Conservation (phyloP, 108 stramenopile genomes). For the Nitzschia putrida region DNA sequence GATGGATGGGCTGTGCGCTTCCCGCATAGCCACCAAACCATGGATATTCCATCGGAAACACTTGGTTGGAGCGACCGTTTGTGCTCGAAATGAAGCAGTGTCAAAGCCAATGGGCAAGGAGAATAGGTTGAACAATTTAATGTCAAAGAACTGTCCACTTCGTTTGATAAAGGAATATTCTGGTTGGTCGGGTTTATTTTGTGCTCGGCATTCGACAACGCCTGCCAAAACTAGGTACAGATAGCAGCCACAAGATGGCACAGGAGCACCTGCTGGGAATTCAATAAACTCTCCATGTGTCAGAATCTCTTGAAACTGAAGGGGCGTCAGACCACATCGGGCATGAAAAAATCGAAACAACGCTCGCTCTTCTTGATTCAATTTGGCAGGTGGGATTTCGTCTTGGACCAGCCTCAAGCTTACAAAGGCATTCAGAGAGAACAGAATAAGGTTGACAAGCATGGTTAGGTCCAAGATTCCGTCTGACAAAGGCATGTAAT, state of each 20-base stretch:
- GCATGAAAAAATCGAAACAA: conserved; percentile 30
- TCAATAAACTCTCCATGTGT: conserved; percentile 20
- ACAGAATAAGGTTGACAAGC: conserved; percentile 22
- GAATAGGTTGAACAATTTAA: conserved; percentile 29
- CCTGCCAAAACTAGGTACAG: conserved; percentile 31
- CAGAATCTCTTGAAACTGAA: conserved; percentile 21
- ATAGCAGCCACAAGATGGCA: conserved; percentile 9
- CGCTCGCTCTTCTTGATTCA: conserved; percentile 22
- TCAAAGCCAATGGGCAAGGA: conserved; percentile 32
- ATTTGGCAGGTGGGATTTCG: neutral
- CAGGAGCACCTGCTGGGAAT: conserved; percentile 3
- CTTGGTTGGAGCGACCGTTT: conserved; percentile 10
- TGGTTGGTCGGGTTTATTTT: neutral
- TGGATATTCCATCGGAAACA: conserved; percentile 28
- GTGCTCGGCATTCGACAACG: conserved; percentile 10
- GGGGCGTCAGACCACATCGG: conserved; percentile 20
- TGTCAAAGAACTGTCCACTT: conserved; percentile 35
- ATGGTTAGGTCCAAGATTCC: conserved; percentile 23
- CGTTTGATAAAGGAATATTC: conserved; percentile 22
- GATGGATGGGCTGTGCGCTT: conserved; percentile 23
- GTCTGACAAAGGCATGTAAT: conserved; percentile 18
- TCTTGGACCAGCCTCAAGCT: conserved; percentile 12
- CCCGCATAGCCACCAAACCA: conserved; percentile 29
- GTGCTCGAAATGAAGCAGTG: conserved; percentile 18
- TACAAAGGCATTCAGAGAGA: conserved; percentile 11